A percentile compares a stretch with the other conserved stretches of the same genome.
Conservation (phyloP, 2,329 filamentous ascomycete genomes). For the Amphichorda felina region DNA sequence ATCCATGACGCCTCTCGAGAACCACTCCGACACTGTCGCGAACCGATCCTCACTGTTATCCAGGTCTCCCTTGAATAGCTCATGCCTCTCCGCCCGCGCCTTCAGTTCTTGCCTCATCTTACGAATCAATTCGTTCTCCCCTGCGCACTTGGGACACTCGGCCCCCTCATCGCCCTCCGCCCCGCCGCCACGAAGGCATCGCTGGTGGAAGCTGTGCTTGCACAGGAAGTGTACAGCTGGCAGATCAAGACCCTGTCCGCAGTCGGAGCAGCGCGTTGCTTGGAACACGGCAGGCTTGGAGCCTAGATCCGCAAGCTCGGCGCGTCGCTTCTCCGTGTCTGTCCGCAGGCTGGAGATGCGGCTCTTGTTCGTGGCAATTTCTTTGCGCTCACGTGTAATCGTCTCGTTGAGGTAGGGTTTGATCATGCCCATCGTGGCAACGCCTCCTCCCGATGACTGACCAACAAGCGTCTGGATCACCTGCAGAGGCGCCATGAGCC, state of each 20-base stretch:
- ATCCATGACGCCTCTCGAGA: constrained; percentile 82
- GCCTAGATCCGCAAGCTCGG: constrained; percentile 66
- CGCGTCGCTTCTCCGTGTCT: constrained; percentile 70
- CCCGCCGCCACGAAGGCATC: constrained; percentile 52
- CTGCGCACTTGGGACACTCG: constrained; percentile 79
- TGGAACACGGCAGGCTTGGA: constrained; percentile 83
- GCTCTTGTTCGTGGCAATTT: constrained; percentile 69
- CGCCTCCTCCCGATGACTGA: constrained; percentile 36
- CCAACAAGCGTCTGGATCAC: constrained; percentile 84
- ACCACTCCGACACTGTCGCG: constrained; percentile 88
- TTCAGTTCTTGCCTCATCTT: constrained; percentile 79
- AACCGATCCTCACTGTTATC: constrained; percentile 71
- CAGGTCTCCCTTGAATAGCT: constrained; percentile 75
- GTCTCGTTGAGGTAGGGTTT: constrained; percentile 85
- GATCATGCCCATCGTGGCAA: constrained; percentile 95
- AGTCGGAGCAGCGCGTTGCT: constrained; percentile 76
- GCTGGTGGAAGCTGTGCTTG: constrained; percentile 92
- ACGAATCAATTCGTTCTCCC: constrained; percentile 76
- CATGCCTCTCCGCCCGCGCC: constrained; percentile 77
- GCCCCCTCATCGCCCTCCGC: constrained; percentile 41
- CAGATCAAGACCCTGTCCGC: constrained; percentile 66
- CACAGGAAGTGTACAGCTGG: constrained; percentile 93
- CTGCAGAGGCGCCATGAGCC: constrained; percentile 89
- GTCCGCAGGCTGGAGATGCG: constrained; percentile 73
- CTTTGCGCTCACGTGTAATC: constrained; percentile 76